A percentile compares a stretch with the other conserved stretches of the same genome.
phyloP scores from a whole-genome alignment of 331 rosid genomes.

The Cydonia oblonga region DNA sequence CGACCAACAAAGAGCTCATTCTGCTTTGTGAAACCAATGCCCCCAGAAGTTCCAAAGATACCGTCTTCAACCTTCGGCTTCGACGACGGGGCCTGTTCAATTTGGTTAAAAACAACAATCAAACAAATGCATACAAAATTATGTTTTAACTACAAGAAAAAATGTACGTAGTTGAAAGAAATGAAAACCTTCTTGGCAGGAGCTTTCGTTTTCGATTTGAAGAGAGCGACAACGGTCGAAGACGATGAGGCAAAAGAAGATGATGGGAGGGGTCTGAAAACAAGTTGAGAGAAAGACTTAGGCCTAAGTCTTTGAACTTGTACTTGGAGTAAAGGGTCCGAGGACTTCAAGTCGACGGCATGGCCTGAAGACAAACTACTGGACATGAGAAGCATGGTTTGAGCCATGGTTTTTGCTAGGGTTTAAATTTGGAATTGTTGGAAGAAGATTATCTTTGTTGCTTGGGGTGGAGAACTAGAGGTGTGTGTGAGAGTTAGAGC shows the following conservation, averaged over 20 bases:
- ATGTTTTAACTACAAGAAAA: too few species aligned
- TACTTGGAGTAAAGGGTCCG: constrained; percentile 40
- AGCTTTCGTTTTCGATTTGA: constrained; percentile 77
- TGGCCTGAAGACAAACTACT: constrained; percentile 37
- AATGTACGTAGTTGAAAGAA: not conserved
- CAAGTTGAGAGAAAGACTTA: constrained; percentile 30
- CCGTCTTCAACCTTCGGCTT: constrained; percentile 94
- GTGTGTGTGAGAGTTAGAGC: constrained; percentile 25
- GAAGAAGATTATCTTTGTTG: not conserved
- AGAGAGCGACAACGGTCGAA: constrained; percentile 46
- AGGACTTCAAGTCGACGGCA: constrained; percentile 45
- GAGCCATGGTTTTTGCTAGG: constrained; percentile 47
- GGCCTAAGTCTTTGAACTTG: constrained; percentile 49
- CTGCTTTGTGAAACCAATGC: constrained; percentile 92
- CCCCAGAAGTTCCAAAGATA: constrained; percentile 96
- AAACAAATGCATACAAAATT: too few species aligned
- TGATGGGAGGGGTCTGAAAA: constrained; percentile 32
- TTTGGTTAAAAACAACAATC: too few species aligned
- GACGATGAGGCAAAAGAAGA: constrained; percentile 31
- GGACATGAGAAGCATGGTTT: constrained; percentile 70
- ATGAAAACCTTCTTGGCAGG: constrained; percentile 56
- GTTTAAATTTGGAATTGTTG: not conserved
- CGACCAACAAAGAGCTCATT: constrained; percentile 98
- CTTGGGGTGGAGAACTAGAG: constrained; percentile 10
- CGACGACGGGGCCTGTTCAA: constrained; percentile 39